Percentiles rank a stretch among this genome's conserved stretches.
These are phyloP conservation scores for Camellia oleifera DNA, from an alignment of 179 eudicot species.

Conservation along the genomic window DNA sequence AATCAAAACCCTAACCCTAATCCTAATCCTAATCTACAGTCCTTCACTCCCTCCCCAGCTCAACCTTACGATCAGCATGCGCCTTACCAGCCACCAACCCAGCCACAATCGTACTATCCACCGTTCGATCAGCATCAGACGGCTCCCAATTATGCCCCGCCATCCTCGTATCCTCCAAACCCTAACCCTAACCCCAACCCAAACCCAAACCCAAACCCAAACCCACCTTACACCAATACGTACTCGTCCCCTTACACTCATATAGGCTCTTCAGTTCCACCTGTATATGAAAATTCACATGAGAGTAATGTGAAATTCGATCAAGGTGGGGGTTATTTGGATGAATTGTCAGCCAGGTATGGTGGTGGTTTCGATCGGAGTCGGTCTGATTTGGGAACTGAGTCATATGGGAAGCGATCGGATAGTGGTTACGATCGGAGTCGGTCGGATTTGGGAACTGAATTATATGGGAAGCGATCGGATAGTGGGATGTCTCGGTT, in stretches of 20 bases:
- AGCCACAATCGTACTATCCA: slow-evolving; percentile 34
- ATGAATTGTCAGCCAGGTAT: slow-evolving; percentile 30
- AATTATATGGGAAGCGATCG: slow-evolving; percentile 34
- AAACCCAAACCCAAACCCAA: slow-evolving; percentile 7
- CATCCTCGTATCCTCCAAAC: slow-evolving; percentile 15
- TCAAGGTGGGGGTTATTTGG: slow-evolving; percentile 38
- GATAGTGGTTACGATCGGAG: slow-evolving; percentile 28
- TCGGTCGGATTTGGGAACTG: slow-evolving; percentile 22
- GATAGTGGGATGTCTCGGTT: slow-evolving; percentile 26
- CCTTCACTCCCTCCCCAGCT: slow-evolving; percentile 19
- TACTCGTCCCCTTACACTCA: slow-evolving; percentile 9
- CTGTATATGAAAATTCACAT: slow-evolving; percentile 22
- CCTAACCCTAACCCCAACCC: slow-evolving; percentile 21
- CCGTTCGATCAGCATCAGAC: slow-evolving; percentile 44
- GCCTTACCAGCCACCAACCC: slow-evolving; percentile 26
- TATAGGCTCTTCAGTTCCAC: slow-evolving; percentile 13
- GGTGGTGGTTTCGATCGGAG: slow-evolving; percentile 27
- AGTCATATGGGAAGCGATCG: slow-evolving; percentile 34
- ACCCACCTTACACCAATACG: background rate
- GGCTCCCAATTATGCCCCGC: slow-evolving; percentile 33
- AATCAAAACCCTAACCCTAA: slow-evolving; percentile 20
- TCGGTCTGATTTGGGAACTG: slow-evolving; percentile 22
- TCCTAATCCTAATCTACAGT: slow-evolving; percentile 19
- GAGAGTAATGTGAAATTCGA: slow-evolving; percentile 36
- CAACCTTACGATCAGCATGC: slow-evolving; percentile 32